These are phyloP conservation scores for Zygosaccharomyces rouxii DNA, from an alignment of 805 yeast species.

Conservation along the genomic window DNA sequence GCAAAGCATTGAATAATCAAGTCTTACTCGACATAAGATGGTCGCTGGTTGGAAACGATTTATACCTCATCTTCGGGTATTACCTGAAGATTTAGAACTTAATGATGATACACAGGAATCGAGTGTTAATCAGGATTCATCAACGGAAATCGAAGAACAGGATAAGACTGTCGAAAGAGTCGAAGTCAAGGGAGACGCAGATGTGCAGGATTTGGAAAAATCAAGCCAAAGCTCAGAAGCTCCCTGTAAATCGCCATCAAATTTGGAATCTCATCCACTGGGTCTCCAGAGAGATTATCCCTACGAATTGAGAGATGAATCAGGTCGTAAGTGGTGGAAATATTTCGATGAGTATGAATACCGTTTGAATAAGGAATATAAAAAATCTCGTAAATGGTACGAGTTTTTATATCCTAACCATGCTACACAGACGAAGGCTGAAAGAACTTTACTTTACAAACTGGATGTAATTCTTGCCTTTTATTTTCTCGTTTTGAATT, in stretches of 20 bases:
- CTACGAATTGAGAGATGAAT: conserved; percentile 39
- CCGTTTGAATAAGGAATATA: conserved; percentile 36
- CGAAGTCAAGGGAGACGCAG: conserved; percentile 1
- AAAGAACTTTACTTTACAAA: conserved; percentile 45
- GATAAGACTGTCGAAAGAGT: conserved; percentile 1
- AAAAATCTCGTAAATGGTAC: conserved; percentile 33
- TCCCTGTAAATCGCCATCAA: background rate
- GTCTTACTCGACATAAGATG: background rate
- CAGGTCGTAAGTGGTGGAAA: conserved; percentile 42
- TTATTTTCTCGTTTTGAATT: conserved; percentile 56
- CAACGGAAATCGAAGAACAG: conserved; percentile 1
- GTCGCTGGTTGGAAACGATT: conserved; percentile 17
- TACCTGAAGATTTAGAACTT: conserved; percentile 19
- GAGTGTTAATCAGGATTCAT: conserved; percentile 2
- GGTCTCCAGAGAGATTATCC: conserved; percentile 31
- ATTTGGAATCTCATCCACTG: background rate
- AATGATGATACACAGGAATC: conserved; percentile 1
- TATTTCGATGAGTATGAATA: conserved; percentile 52
- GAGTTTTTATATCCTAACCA: conserved; percentile 35
- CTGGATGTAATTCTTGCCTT: conserved; percentile 53
- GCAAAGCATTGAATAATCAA: background rate
- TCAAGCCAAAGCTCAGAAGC: background rate
- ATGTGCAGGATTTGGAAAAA: conserved; percentile 5
- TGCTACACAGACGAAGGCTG: conserved; percentile 40
- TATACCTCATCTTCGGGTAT: conserved; percentile 28